Base-by-base conservation (phyloP, 345 rosid genomes). In the Kandelia obovata region DNA sequence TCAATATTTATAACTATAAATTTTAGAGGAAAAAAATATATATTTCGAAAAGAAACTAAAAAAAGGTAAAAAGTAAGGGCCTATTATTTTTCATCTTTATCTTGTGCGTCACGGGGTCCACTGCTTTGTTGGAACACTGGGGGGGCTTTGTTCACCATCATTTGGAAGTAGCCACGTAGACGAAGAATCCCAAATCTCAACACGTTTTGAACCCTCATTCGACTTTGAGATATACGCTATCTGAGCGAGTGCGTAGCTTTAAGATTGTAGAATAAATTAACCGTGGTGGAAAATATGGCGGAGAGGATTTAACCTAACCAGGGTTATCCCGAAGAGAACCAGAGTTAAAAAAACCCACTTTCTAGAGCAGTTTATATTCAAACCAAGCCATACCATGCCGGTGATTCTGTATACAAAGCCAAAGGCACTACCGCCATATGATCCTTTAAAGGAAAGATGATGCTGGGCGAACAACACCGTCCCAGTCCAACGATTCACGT, bases 381-480 rank as follows among this genome's bases (percentile, higher is more conserved):
- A 69, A 72, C 83, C 80, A 80, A 61, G 59, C 81, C 80, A 79
- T 52, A 60, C 61, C 35, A 16, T 73, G 75, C 71, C 73, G 58
- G 79, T 73, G 79, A 61, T 71, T 74, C 62, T 64, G 65, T 59
- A 78, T 30, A 71, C 69, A 64, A 46, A 64, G 11, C 59, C 56
- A 25, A 13, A 8, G 66, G 65, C 77, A 75, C 5, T 61, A 66
- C 47, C 23, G 32, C 60, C 13, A 9, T 1, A 21, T 2, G 16
- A 56, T 46, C 39, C 16, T 11, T 15, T 19, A 25, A 3, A 5
- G 20, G 1, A 8, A 62, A 51, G 66, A 92, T 89, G 97, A 90
- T 92, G 93, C 77, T 92, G 65, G 92, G 93, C 3, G 98, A 90
- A 64, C 80, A 62, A 21, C 88, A 80, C 52, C 84, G 83, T 23